A percentile compares a stretch with the other conserved stretches of the same genome.
Conservation (phyloP, 495 filamentous ascomycete genomes). For the Aspergillus ostianus region DNA sequence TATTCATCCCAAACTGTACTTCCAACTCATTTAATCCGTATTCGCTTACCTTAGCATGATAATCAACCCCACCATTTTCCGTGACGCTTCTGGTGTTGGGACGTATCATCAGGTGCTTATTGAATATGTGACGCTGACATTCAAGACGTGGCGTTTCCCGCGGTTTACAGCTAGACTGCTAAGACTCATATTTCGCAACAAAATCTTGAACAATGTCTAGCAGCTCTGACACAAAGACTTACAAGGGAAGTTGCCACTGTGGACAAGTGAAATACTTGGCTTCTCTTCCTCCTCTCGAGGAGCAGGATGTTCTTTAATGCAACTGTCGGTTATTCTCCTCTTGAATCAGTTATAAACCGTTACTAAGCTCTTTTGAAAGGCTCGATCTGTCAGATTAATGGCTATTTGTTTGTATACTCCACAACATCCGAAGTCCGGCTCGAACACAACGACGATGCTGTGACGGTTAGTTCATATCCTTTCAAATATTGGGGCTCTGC, state of each 20-base stretch:
- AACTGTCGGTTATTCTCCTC: constrained; percentile 27
- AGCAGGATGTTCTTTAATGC: constrained; percentile 31
- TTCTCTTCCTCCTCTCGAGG: constrained; percentile 24
- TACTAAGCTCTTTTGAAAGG: constrained; percentile 10
- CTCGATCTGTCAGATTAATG: constrained; percentile 42
- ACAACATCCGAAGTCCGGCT: constrained; percentile 25
- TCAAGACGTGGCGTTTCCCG: background rate
- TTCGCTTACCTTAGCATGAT: too few species aligned
- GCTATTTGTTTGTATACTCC: constrained; percentile 41
- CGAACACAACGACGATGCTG: constrained; percentile 20
- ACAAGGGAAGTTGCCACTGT: constrained; percentile 38
- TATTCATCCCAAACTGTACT: background rate
- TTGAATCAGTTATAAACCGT: background rate
- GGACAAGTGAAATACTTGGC: constrained; percentile 29
- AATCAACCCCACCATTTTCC: background rate
- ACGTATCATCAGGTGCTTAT: background rate
- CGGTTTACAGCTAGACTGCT: background rate
- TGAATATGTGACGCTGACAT: background rate
- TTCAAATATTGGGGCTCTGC: background rate
- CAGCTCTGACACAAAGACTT: constrained; percentile 6
- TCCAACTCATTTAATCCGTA: too few species aligned
- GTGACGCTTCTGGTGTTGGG: background rate
- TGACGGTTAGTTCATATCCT: constrained; percentile 13
- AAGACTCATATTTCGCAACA: background rate
- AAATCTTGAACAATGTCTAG: background rate